Evolutionary conservation across 257 asterid species (phyloP).

Genomic region (Solanum lycopersicoides): DNA sequence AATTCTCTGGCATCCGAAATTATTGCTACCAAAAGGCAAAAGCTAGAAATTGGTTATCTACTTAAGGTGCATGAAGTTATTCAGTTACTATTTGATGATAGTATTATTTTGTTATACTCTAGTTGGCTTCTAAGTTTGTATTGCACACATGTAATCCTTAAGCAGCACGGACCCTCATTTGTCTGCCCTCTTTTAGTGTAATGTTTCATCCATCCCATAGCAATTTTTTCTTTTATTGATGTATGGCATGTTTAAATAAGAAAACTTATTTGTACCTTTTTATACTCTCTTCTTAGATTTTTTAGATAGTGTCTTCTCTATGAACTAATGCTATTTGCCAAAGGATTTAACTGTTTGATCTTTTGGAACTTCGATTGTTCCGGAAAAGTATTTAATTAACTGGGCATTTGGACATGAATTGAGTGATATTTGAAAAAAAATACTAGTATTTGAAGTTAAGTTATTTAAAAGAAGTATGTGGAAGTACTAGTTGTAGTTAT

Average conservation of each 20-base stretch:
- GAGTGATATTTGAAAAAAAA: neutral
- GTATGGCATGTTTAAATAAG: neutral
- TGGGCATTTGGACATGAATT: neutral
- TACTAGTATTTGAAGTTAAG: neutral
- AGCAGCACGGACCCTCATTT: neutral
- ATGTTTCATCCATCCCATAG: neutral
- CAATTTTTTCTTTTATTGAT: neutral
- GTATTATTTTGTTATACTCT: neutral
- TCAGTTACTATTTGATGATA: neutral
- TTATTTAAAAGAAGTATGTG: neutral
- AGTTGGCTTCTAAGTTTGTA: neutral
- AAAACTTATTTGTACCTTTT: neutral
- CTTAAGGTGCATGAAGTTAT: slow-evolving; percentile 33
- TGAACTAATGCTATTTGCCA: neutral
- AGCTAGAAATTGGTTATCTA: slow-evolving; percentile 73
- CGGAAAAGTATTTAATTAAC: neutral
- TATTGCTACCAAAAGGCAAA: slow-evolving; percentile 65
- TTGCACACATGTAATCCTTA: neutral
- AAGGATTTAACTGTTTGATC: neutral
- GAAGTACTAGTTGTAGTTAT: neutral
- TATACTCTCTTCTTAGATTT: neutral
- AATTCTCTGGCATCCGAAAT: slow-evolving; percentile 17
- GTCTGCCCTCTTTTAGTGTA: neutral
- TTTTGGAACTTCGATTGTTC: neutral
- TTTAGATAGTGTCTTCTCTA: neutral